Evolutionary conservation across 306 rosid species (phyloP).

Genomic region (Prunus fruticosa): DNA sequence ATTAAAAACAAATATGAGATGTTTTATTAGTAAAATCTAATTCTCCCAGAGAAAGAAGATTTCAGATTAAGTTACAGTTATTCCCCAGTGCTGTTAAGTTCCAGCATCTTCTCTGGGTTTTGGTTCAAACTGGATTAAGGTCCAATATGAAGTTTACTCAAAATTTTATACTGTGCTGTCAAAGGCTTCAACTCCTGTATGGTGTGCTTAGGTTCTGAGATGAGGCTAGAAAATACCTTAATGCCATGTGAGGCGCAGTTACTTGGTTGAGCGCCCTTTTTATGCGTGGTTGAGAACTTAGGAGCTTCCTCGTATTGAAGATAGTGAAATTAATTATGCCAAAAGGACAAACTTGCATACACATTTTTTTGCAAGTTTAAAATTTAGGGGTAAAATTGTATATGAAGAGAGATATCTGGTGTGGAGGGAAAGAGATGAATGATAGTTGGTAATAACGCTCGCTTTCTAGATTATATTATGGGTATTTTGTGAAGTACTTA

Average conservation of each 20-base stretch:
- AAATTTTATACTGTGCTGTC: background rate
- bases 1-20: background rate
- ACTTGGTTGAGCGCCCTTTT: background rate
- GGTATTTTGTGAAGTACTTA: background rate
- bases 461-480: background rate
- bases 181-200: background rate
- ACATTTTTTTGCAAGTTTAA: background rate
- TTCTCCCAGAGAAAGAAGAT: background rate
- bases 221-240: background rate
- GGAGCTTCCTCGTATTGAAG: background rate
- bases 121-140: constrained; percentile 4
- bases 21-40: background rate
- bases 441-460: background rate
- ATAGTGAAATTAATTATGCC: background rate
- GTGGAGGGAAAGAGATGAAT: background rate
- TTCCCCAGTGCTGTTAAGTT: background rate
- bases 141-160: background rate
- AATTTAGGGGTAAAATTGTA: background rate
- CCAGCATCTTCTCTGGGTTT: background rate
- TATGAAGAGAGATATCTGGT: too few species aligned
- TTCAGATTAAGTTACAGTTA: constrained; percentile 1
- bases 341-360: background rate
- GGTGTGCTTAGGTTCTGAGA: background rate
- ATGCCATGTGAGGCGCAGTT: background rate
- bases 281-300: background rate